Conservation (phyloP, 345 rosid genomes). For the Leavenworthia alabamica region DNA sequence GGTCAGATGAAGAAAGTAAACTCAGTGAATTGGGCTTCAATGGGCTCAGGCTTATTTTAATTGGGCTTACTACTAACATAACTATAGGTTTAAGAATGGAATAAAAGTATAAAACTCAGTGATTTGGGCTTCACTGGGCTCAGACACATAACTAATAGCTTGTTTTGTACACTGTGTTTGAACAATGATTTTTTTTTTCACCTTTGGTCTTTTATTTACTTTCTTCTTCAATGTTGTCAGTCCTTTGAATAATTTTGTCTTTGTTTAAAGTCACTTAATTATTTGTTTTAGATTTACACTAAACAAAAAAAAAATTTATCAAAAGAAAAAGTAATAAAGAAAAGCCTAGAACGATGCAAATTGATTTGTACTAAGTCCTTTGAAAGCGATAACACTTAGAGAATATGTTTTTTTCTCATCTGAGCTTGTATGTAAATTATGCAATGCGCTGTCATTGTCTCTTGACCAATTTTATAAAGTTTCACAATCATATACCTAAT, state of each 20-base stretch:
- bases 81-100: no score
- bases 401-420: background rate
- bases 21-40: background rate
- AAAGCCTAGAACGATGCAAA: background rate
- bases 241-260: background rate
- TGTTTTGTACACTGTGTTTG: background rate
- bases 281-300: background rate
- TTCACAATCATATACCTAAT: slow-evolving; percentile 7
- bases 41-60: background rate
- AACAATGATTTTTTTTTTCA: background rate
- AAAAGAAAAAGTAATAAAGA: no score
- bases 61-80: slow-evolving; percentile 14
- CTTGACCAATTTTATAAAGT: background rate
- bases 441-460: slow-evolving; percentile 20
- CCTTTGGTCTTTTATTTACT: background rate
- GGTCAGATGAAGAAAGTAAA: slow-evolving; percentile 4
- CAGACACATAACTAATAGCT: no score
- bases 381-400: background rate
- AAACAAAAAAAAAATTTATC: background rate
- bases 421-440: slow-evolving; percentile 6
- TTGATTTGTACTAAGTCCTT: background rate
- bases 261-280: background rate
- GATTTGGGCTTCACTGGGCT: no score
- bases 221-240: background rate
- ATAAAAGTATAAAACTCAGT: no score